phyloP scores from a whole-genome alignment of 2,329 filamentous ascomycete genomes.

The Verticillium nonalfalfae region DNA sequence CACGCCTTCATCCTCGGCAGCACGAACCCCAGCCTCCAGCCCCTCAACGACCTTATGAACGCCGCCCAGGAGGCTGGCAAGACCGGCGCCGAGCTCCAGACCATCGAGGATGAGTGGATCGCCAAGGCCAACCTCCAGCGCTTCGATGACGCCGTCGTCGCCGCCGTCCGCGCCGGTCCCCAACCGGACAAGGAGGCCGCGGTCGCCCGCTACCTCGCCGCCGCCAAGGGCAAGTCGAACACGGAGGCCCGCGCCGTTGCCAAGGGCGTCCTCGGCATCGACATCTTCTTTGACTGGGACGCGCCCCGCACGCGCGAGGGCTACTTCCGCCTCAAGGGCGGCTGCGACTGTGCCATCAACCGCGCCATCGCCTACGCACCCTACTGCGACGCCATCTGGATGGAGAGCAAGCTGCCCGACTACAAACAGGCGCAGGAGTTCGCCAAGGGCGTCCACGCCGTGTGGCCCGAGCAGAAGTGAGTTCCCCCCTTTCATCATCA shows the following conservation, averaged over 20 bases:
- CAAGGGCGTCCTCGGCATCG: constrained; percentile 66
- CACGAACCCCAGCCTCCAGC: constrained; percentile 79
- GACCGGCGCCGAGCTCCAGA: constrained; percentile 72
- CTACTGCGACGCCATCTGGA: constrained; percentile 96
- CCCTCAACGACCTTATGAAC: constrained; percentile 86
- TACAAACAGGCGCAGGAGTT: constrained; percentile 89
- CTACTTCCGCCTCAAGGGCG: constrained; percentile 88
- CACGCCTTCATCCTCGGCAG: constrained; percentile 87
- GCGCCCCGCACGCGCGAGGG: constrained; percentile 88
- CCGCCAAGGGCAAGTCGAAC: constrained; percentile 79
- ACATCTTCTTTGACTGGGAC: constrained; percentile 94
- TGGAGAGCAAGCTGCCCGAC: constrained; percentile 97
- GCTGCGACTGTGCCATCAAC: constrained; percentile 86
- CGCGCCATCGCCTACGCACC: constrained; percentile 87
- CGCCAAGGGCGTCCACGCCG: constrained; percentile 85
- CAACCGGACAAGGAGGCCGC: constrained; percentile 63
- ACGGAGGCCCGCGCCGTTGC: constrained; percentile 75
- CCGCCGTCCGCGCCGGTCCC: constrained; percentile 66
- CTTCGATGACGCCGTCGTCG: constrained; percentile 84
- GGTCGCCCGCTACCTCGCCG: constrained; percentile 58
- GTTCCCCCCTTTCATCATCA: constrained; percentile 20
- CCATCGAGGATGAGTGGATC: constrained; percentile 87
- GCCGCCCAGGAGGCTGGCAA: constrained; percentile 80
- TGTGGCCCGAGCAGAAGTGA: constrained; percentile 94
- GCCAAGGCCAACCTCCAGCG: constrained; percentile 73